phyloP scores from a whole-genome alignment of 306 rosid genomes.

The Astragalus glycyphyllos region DNA sequence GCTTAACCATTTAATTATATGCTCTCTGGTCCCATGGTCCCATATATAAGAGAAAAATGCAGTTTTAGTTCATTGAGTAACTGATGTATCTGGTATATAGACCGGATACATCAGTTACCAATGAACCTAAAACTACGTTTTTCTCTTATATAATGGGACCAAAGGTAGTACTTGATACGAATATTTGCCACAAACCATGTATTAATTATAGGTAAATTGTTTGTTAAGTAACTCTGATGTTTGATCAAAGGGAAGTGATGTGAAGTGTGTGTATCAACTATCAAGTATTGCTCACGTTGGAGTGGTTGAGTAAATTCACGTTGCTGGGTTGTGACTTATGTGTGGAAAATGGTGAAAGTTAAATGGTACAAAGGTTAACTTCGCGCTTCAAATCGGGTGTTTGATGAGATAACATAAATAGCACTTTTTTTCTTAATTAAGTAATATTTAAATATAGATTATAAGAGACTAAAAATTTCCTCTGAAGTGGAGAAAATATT shows the following conservation, averaged over 20 bases:
- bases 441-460: slow-evolving; percentile 7
- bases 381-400: slow-evolving; percentile 14
- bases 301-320: not conserved
- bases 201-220: not conserved
- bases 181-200: not conserved
- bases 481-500: slow-evolving; percentile 23
- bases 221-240: not conserved
- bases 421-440: not conserved
- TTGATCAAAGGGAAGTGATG: slow-evolving; percentile 14
- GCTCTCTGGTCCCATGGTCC: too few relatives aligned
- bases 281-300: slow-evolving; percentile 5
- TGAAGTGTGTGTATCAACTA: not conserved
- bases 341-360: slow-evolving; percentile 1
- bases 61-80: too few relatives aligned
- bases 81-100: too few relatives aligned
- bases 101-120: too few relatives aligned
- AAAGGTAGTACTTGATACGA: not conserved
- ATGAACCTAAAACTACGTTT: too few relatives aligned
- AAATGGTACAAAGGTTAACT: slow-evolving; percentile 17
- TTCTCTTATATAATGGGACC: too few relatives aligned
- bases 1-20: not conserved
- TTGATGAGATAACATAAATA: not conserved
- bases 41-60: too few relatives aligned
- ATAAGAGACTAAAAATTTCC: not conserved
- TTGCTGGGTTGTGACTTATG: slow-evolving; percentile 11